Evolutionary conservation across 805 yeast genomes (phyloP).

Genomic region (Candida xiaguanensis): DNA sequence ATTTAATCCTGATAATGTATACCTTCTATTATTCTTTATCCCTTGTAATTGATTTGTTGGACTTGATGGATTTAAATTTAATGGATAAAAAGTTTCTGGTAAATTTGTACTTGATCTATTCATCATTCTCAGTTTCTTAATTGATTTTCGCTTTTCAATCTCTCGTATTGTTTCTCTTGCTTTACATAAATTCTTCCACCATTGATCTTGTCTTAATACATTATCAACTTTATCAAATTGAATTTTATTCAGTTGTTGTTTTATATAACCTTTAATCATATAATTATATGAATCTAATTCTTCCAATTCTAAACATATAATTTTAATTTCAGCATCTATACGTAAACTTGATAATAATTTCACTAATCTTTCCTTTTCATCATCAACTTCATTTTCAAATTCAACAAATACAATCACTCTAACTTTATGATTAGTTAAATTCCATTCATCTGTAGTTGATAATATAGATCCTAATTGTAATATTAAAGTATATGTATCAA

Average conservation of each 20-base stretch:
- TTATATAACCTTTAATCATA: constrained; percentile 64
- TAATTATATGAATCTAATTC: constrained; percentile 62
- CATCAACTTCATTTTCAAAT: constrained; percentile 59
- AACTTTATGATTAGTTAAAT: constrained; percentile 57
- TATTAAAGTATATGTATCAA: constrained; percentile 93
- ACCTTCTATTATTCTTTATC: constrained; percentile 32
- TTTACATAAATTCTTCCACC: constrained; percentile 77
- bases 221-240: constrained; percentile 44
- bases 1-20: constrained; percentile 63
- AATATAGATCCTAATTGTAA: constrained; percentile 91
- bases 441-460: constrained; percentile 93
- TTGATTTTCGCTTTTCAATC: constrained; percentile 28
- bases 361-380: constrained; percentile 61
- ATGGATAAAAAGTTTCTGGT: constrained; percentile 21
- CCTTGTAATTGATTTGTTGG: constrained; percentile 18
- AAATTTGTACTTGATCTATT: constrained; percentile 6
- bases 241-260: constrained; percentile 22
- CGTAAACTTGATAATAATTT: constrained; percentile 72
- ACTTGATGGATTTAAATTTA: constrained; percentile 17
- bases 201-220: constrained; percentile 58
- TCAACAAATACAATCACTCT: constrained; percentile 92
- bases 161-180: constrained; percentile 47
- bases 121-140: constrained; percentile 4
- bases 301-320: constrained; percentile 62
- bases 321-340: constrained; percentile 77